Conservation (phyloP, 129 eudicot genomes). For the Heracleum sosnowskyi region DNA sequence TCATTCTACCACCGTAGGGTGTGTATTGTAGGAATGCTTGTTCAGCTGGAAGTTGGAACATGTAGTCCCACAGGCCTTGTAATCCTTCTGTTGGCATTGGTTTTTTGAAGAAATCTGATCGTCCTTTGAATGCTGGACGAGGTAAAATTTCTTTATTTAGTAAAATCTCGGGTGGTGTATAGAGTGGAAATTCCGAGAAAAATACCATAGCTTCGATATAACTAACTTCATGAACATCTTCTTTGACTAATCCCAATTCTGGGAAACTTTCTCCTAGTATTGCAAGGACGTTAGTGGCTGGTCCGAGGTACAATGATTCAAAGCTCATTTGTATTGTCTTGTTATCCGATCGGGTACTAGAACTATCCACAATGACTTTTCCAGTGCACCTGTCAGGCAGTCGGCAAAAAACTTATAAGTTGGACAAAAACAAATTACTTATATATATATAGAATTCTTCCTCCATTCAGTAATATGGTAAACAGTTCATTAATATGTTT, state of each 20-base stretch:
- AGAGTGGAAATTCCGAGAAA: background rate
- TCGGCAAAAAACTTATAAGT: background rate
- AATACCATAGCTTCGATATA: background rate
- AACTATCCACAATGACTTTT: background rate
- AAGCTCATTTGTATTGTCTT: conserved; percentile 1
- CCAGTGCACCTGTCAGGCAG: background rate
- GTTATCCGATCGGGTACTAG: background rate
- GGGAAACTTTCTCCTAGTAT: background rate
- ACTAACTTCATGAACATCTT: background rate
- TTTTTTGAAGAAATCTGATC: background rate
- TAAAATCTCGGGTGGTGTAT: background rate
- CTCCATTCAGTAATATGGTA: too few species aligned
- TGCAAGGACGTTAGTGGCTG: background rate
- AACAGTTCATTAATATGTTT: too few species aligned
- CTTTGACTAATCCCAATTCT: background rate
- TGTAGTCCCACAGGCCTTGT: background rate
- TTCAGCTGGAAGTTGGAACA: background rate
- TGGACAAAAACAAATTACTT: background rate
- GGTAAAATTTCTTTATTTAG: background rate
- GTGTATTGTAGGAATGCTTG: background rate
- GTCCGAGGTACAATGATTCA: background rate
- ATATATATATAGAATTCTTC: too few species aligned
- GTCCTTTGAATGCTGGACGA: background rate
- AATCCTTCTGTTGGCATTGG: background rate
- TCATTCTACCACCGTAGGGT: background rate